Conservation (phyloP, 495 filamentous ascomycete species). For the Annulohypoxylon nitens region DNA sequence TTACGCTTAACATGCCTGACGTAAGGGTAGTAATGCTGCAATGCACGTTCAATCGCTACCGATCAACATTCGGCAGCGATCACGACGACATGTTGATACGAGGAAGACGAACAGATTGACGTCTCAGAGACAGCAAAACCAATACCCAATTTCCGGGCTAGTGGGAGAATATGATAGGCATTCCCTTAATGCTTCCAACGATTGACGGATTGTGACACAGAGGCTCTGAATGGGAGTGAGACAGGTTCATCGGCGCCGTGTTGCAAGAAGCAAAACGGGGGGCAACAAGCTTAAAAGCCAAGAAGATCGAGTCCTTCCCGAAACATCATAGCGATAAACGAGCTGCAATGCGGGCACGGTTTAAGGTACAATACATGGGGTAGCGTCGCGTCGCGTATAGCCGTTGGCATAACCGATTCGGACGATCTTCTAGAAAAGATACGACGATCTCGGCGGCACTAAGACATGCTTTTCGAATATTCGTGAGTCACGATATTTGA, state of each 20-base stretch:
- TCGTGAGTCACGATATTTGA: conserved; percentile 35
- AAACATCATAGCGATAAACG: conserved; percentile 34
- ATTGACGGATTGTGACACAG: conserved; percentile 16
- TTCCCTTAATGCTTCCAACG: not conserved
- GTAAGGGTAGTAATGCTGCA: not conserved
- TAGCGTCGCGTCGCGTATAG: conserved; percentile 28
- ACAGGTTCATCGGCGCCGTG: conserved; percentile 18
- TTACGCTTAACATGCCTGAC: conserved; percentile 25
- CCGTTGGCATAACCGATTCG: conserved; percentile 25
- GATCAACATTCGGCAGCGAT: conserved; percentile 34
- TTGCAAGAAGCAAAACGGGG: conserved; percentile 13
- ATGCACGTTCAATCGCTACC: conserved; percentile 11
- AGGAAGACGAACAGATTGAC: conserved; percentile 7
- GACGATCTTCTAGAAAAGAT: conserved; percentile 39
- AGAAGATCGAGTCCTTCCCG: conserved; percentile 35
- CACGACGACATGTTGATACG: conserved; percentile 8
- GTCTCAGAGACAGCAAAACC: conserved; percentile 4
- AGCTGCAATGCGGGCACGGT: conserved; percentile 31
- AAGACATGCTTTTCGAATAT: conserved; percentile 21
- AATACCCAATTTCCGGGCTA: not conserved
- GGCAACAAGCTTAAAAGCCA: conserved; percentile 35
- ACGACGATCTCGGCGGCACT: conserved; percentile 33
- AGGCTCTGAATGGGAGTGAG: conserved; percentile 19
- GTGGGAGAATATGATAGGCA: conserved; percentile 1
- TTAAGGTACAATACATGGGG: conserved; percentile 12